Conservation (phyloP, 352 stramenopile species). For the Pythium grandisporangium region DNA sequence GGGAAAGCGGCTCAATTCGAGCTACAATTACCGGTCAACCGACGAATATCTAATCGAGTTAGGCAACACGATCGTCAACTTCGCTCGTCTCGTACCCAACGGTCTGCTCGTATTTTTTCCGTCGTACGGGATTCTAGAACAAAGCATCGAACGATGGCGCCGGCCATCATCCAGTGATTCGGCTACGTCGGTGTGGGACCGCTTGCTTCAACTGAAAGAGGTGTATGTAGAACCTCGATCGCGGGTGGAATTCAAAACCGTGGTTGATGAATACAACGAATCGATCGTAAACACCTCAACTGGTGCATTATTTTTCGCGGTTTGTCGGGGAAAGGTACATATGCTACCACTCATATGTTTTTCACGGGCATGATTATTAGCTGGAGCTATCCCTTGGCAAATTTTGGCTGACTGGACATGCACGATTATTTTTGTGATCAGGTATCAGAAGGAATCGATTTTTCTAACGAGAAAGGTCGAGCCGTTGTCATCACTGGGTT, state of each 20-base stretch:
- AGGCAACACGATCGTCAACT: slow-evolving; percentile 94
- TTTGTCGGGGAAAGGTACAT: slow-evolving; percentile 95
- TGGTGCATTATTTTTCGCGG: slow-evolving; percentile 95
- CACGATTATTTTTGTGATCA: slow-evolving; percentile 8
- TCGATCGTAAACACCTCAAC: slow-evolving; percentile 57
- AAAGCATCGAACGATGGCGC: slow-evolving; percentile 74
- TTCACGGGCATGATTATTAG: too few species aligned
- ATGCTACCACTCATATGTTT: too few species aligned
- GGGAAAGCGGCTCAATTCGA: slow-evolving; percentile 90
- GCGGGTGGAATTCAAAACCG: slow-evolving; percentile 63
- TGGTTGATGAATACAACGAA: slow-evolving; percentile 78
- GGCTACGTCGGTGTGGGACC: slow-evolving; percentile 65
- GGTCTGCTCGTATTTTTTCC: slow-evolving; percentile 99
- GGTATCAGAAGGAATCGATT: slow-evolving; percentile 98
- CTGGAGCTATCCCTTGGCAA: too few species aligned
- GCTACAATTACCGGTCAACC: slow-evolving; percentile 91
- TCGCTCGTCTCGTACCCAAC: slow-evolving; percentile 91
- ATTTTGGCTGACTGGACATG: not conserved
- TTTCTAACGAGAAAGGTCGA: slow-evolving; percentile 96
- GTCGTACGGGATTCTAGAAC: slow-evolving; percentile 95
- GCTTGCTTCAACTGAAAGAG: slow-evolving; percentile 67
- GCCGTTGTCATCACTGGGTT: slow-evolving; percentile 98
- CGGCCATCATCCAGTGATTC: slow-evolving; percentile 24
- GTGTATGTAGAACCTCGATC: slow-evolving; percentile 71
- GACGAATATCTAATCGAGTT: slow-evolving; percentile 94